A percentile compares a stretch with the other conserved stretches of the same genome.
Conservation (phyloP, 306 rosid species). For the Quercus berberidifolia region DNA sequence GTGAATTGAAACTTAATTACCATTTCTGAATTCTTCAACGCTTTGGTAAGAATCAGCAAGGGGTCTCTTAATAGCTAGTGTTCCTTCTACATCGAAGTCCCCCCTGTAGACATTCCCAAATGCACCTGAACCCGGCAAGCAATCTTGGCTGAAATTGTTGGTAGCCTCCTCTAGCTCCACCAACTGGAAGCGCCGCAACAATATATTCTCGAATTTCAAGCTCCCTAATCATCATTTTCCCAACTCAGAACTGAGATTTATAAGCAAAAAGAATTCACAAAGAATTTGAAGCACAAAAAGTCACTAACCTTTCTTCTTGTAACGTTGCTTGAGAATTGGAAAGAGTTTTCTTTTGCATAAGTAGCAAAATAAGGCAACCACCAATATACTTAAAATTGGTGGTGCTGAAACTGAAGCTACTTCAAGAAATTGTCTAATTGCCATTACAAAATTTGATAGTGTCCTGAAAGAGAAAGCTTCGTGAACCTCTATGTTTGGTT, state of each 20-base stretch:
- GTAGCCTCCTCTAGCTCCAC: slow-evolving; percentile 69
- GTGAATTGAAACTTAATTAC: slow-evolving; percentile 13
- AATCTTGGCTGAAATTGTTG: slow-evolving; percentile 55
- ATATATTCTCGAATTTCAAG: slow-evolving; percentile 36
- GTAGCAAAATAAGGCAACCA: slow-evolving; percentile 28
- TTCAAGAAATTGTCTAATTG: neutral
- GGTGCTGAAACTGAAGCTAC: slow-evolving; percentile 18
- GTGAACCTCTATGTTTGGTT: neutral
- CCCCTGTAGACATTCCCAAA: slow-evolving; percentile 75
- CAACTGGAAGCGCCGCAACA: slow-evolving; percentile 47
- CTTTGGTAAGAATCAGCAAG: slow-evolving; percentile 48
- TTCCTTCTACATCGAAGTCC: slow-evolving; percentile 46
- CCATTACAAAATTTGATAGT: slow-evolving; percentile 20
- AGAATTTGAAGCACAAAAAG: neutral
- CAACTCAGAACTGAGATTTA: slow-evolving; percentile 7
- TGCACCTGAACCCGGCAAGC: slow-evolving; percentile 74
- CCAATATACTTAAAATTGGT: slow-evolving; percentile 34
- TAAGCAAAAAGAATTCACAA: neutral
- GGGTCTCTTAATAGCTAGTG: slow-evolving; percentile 72
- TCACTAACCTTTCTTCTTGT: slow-evolving; percentile 36
- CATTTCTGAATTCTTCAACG: slow-evolving; percentile 69
- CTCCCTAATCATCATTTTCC: slow-evolving; percentile 13
- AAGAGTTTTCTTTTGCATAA: slow-evolving; percentile 36
- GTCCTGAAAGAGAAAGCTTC: neutral
- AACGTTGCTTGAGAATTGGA: slow-evolving; percentile 28